phyloP scores from a whole-genome alignment of 495 filamentous ascomycete genomes.

The Articulospora tetracladia region DNA sequence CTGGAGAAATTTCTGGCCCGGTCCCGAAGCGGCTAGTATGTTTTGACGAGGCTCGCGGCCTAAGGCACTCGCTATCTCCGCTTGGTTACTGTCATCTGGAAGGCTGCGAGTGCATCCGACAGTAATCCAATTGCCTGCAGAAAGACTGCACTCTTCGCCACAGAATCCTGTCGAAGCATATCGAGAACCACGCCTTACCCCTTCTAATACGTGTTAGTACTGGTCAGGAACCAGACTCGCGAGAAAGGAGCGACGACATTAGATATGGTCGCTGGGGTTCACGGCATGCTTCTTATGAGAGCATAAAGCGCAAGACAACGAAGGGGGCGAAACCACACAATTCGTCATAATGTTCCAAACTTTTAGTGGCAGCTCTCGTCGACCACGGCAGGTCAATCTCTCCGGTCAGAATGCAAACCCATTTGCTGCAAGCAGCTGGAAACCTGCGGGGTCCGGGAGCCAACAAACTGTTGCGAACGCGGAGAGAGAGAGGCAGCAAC shows the following conservation, averaged over 20 bases:
- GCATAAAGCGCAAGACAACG: constrained; percentile 4
- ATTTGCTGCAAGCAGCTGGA: constrained; percentile 55
- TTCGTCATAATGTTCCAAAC: constrained; percentile 69
- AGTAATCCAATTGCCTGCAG: neutral
- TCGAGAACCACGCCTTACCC: neutral
- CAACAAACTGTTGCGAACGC: constrained; percentile 80
- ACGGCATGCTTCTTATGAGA: neutral
- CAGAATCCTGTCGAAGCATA: neutral
- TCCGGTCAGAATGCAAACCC: constrained; percentile 79
- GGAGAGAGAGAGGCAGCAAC: constrained; percentile 72
- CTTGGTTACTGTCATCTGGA: neutral
- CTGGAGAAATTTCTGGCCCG: constrained; percentile 6
- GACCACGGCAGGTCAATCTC: constrained; percentile 87
- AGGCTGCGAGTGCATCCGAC: neutral
- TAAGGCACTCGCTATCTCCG: neutral
- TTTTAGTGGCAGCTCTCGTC: constrained; percentile 84
- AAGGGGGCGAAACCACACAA: constrained; percentile 1
- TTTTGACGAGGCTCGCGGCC: constrained; percentile 1
- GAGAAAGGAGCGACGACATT: neutral
- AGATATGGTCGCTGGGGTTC: neutral
- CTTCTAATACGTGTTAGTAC: neutral
- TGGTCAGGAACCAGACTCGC: neutral
- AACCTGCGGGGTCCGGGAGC: constrained; percentile 47
- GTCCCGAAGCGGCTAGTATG: neutral
- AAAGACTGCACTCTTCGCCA: neutral